Evolutionary conservation across 2,329 filamentous ascomycete species (phyloP), one percentile per base, ranked within the genome.

Genomic region (Stachybotrys echinatus): DNA sequence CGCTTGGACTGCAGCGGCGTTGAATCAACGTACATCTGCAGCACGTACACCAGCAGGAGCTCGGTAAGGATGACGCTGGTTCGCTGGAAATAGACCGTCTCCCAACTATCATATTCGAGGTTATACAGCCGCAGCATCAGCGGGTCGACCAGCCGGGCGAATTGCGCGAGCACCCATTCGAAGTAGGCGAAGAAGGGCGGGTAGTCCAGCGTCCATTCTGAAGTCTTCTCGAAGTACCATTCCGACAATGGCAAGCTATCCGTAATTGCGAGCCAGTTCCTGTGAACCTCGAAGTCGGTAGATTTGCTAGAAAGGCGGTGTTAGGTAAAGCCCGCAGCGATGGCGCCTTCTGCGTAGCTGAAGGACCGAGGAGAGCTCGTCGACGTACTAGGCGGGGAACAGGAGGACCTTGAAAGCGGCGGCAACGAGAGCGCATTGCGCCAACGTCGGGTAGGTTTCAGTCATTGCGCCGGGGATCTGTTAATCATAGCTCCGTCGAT

Each of bases 161-260:
- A 75, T 61, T 94, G 88, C 44, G 92, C 94, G 61, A 99, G 78
- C 42, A 84, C 66, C 90, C 90, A 97, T 77, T 99, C 94, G 72
- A 97, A 96, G 66, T 88, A 92, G 58, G 94, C 94, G 65, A 99
- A 99, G 73, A 97, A 96, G 7, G 94, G 94, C 27, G 94, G 94
- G 66, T 99, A 99, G 73, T 99, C 94, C 63, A 99, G 85, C 0
- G 94, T 99, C 94, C 94, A 99, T 89, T 97, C 90, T 52, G 94
- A 99, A 2, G 92, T 96, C 73, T 92, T 87, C 77, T 99, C 94
- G 65, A 87, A 92, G 72, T 99, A 99, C 94, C 94, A 99, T 58
- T 95, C 78, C 68, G 88, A 84, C 47, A 92, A 72, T 3, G 92
- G 89, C 19, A 97, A 79, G 54, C 88, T 95, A 71, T 96, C 79